A percentile compares a stretch with the other conserved stretches of the same genome.
Evolutionary conservation across 2,329 filamentous ascomycete genomes (phyloP).

Genomic region (Fusarium coffeatum): DNA sequence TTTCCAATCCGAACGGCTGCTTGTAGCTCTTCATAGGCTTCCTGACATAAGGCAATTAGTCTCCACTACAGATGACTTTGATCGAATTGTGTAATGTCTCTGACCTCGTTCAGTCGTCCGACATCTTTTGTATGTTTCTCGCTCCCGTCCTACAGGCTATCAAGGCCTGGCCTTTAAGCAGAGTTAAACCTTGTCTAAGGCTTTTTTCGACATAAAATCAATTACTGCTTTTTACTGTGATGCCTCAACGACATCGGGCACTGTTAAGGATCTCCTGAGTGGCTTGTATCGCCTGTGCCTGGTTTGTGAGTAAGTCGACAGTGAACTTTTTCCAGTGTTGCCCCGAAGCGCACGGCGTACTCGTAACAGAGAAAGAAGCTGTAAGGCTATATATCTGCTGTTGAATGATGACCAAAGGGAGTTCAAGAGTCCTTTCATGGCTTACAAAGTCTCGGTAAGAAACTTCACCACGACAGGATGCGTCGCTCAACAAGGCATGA

Average conservation of each 20-base stretch:
- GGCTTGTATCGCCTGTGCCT: background rate
- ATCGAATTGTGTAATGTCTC: background rate
- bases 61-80: background rate
- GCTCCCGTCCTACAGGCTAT: background rate
- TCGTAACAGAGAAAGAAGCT: background rate
- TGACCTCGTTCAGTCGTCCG: background rate
- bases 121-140: background rate
- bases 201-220: background rate
- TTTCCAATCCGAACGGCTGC: background rate
- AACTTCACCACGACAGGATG: background rate
- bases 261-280: background rate
- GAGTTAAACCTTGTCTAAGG: background rate
- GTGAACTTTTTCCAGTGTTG: no score
- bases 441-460: background rate
- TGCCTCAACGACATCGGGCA: background rate
- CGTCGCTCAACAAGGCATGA: background rate
- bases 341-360: no score
- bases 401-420: background rate
- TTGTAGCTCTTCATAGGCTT: background rate
- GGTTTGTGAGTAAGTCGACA: background rate
- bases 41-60: background rate
- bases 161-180: background rate
- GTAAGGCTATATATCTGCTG: background rate
- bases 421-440: background rate
- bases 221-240: background rate